Conservation (phyloP, 2,329 filamentous ascomycete genomes). For the Trichoderma sp. region DNA sequence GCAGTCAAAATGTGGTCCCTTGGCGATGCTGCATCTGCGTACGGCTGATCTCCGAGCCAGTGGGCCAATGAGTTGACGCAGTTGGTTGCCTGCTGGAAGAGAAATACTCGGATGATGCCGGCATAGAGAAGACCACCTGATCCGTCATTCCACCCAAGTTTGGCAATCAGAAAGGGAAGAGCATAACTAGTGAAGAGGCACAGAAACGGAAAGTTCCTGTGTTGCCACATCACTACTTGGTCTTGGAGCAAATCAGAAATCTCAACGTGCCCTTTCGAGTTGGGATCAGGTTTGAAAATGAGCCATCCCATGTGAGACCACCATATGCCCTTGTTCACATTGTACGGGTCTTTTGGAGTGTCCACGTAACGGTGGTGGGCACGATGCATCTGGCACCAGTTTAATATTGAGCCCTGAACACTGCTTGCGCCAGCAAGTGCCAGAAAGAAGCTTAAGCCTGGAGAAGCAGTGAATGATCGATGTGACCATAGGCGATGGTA, state of each 20-base stretch:
- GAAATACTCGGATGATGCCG: constrained; percentile 76
- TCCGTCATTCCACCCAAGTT: constrained; percentile 74
- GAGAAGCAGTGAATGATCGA: constrained; percentile 70
- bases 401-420: constrained; percentile 75
- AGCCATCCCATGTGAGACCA: constrained; percentile 77
- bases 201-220: constrained; percentile 70
- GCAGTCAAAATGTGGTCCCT: constrained; percentile 79
- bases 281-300: constrained; percentile 83
- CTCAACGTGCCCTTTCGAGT: constrained; percentile 76
- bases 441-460: constrained; percentile 72
- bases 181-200: constrained; percentile 71
- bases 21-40: constrained; percentile 81
- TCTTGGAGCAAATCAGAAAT: constrained; percentile 80
- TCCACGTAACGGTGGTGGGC: constrained; percentile 84
- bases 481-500: constrained; percentile 74
- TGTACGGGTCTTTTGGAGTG: constrained; percentile 82
- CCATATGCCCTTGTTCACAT: constrained; percentile 74
- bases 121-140: constrained; percentile 74
- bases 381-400: constrained; percentile 79
- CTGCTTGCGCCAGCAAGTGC: constrained; percentile 74
- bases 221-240: constrained; percentile 75
- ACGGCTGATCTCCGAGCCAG: constrained; percentile 82
- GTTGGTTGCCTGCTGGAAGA: constrained; percentile 82
- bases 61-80: constrained; percentile 83
- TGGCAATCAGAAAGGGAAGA: constrained; percentile 69